Conservation (phyloP, 768 basidiomycete species). For the Omphalotus guepiniiformis region DNA sequence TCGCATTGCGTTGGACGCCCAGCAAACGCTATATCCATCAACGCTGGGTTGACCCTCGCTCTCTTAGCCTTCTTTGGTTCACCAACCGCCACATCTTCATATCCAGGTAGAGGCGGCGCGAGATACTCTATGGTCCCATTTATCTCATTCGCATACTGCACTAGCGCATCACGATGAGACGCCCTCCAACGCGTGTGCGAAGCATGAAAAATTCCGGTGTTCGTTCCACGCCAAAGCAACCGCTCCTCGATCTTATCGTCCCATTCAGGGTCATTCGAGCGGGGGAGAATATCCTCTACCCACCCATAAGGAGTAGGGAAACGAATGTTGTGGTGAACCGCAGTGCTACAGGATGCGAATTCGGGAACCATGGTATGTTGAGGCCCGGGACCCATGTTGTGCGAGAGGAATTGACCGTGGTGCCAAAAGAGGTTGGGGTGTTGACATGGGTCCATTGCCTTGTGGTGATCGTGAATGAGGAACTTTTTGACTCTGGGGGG, state of each 20-base stretch:
- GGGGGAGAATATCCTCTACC: conserved; percentile 28
- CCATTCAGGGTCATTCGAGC: conserved; percentile 52
- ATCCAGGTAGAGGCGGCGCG: conserved; percentile 14
- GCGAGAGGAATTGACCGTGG: conserved; percentile 51
- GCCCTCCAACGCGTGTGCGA: conserved; percentile 37
- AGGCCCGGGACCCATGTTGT: conserved; percentile 40
- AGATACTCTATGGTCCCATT: conserved; percentile 31
- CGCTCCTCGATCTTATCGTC: conserved; percentile 51
- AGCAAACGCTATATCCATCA: conserved; percentile 54
- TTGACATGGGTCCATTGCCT: conserved; percentile 43
- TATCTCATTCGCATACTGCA: conserved; percentile 30
- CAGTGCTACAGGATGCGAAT: conserved; percentile 45
- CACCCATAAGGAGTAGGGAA: conserved; percentile 42
- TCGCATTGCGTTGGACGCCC: conserved; percentile 38
- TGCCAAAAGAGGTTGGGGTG: conserved; percentile 34
- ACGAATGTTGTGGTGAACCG: conserved; percentile 51
- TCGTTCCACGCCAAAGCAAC: conserved; percentile 69
- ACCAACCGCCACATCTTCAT: conserved; percentile 27
- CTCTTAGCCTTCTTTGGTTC: conserved; percentile 23
- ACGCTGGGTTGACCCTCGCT: conserved; percentile 35
- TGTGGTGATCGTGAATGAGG: conserved; percentile 43
- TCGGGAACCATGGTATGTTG: conserved; percentile 39
- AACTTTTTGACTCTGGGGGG: conserved; percentile 22
- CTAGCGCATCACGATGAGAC: conserved; percentile 41
- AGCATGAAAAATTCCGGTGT: conserved; percentile 57